Conservation (phyloP, 495 filamentous ascomycete species). For the Daldinia concentrica region DNA sequence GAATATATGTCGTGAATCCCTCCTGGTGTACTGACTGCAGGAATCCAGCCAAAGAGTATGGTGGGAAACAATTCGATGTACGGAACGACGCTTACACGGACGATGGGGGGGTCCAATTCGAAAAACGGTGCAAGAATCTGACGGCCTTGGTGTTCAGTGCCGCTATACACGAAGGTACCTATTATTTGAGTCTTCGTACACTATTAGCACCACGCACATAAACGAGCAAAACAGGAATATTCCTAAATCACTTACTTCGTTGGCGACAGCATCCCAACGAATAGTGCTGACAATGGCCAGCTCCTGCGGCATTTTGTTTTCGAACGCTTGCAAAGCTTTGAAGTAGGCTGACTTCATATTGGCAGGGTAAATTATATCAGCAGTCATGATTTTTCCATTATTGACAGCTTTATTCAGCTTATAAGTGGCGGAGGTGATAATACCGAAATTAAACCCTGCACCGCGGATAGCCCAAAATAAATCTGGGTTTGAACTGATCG, state of each 20-base stretch:
- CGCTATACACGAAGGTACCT: conserved; percentile 37
- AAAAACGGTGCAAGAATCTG: conserved; percentile 38
- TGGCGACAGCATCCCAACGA: conserved; percentile 15
- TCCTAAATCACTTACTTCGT: conserved; percentile 7
- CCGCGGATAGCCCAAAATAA: conserved; percentile 58
- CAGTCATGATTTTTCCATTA: conserved; percentile 40
- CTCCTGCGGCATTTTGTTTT: conserved; percentile 39
- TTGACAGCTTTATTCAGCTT: conserved; percentile 43
- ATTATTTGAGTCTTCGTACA: conserved; percentile 30
- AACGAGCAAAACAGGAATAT: neutral
- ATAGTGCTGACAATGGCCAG: conserved; percentile 20
- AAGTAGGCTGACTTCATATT: conserved; percentile 37
- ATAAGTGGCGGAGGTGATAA: conserved; percentile 54
- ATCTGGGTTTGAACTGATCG: conserved; percentile 49
- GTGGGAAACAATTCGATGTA: neutral
- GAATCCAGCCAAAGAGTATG: neutral
- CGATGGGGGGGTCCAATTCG: conserved; percentile 27
- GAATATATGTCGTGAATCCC: conserved; percentile 3
- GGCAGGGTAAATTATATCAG: conserved; percentile 44
- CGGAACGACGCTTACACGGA: conserved; percentile 17
- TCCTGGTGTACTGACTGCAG: neutral
- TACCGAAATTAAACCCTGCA: conserved; percentile 62
- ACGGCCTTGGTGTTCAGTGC: conserved; percentile 33
- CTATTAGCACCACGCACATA: conserved; percentile 3
- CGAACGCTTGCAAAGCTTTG: conserved; percentile 38